Evolutionary conservation across 768 basidiomycete genomes (phyloP), one percentile per base, ranked within the genome.

Genomic region (Collybiopsis luxurians): DNA sequence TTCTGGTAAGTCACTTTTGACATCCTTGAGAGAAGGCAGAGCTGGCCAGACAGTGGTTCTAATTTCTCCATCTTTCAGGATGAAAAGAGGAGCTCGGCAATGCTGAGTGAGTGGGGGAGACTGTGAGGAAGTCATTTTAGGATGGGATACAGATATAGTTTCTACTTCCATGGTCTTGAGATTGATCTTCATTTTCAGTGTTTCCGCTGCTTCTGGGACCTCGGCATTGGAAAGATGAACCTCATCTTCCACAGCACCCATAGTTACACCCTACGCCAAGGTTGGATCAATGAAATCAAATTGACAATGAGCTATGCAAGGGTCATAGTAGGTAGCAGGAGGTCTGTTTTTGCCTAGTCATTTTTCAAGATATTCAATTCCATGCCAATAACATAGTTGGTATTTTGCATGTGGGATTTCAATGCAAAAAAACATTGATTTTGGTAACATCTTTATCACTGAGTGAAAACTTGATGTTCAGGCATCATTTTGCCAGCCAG

Each of bases 361-460:
- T 17, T 50, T 64, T 30, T 55, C 43, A 9, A 55, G 12, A 24
- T 38, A 17, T n/a, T 61, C 56, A 13, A 74, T 50, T 15, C 61
- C 63, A 55, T 75, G 74, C 74, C 74, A 75, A 42, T 70, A 71
- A 57, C 73, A 77, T 0, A 77, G 56, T 53, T 73, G 73, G 34
- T 73, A 69, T 51, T 76, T 76, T 10, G 71, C 69, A 6, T 64
- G 40, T 2, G 70, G 69, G 49, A 63, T 70, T 6, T 59, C 50
- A 0, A 49, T 54, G 0, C 48, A 49, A 56, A 68, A n/a, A 69
- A 0, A 71, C 69, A 57, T 73, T 70, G 47, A 77, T 73, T 45
- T 73, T 71, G 0, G 68, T 57, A 54, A 54, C 61, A 45, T 72
- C 69, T 53, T 76, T 75, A 63, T 75, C 71, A 0, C 69, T 64